Evolutionary conservation across 352 stramenopile genomes (phyloP).

Genomic region (Elongisporangium senticosum): DNA sequence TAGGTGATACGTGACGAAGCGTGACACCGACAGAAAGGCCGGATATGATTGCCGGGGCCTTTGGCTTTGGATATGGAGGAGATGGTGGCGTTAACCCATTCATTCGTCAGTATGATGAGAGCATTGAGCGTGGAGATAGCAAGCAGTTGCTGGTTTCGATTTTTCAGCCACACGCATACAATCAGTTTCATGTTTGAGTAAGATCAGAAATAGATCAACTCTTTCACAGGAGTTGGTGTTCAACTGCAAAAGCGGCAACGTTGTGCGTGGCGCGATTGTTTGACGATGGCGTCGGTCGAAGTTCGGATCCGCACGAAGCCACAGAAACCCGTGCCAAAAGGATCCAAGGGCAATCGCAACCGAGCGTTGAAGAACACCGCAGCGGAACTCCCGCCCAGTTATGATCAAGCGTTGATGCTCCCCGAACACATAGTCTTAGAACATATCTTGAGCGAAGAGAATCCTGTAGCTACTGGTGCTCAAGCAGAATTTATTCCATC

Average conservation of each 20-base stretch:
- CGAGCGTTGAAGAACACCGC: not conserved
- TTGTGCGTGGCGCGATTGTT: not conserved
- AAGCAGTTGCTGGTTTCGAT: not conserved
- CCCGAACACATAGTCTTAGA: constrained; percentile 1
- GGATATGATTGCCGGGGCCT: not conserved
- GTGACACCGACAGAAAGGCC: constrained; percentile 7
- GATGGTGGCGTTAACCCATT: not conserved
- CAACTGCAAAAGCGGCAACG: not conserved
- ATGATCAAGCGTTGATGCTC: constrained; percentile 36
- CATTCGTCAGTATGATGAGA: not conserved
- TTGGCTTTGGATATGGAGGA: not conserved
- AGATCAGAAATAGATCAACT: not conserved
- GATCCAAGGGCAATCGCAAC: constrained; percentile 1
- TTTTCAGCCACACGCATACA: not conserved
- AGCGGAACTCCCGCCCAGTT: constrained; percentile 19
- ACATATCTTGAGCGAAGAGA: not conserved
- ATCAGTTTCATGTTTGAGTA: not conserved
- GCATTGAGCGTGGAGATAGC: not conserved
- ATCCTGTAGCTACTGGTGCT: not conserved
- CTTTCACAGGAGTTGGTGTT: not conserved
- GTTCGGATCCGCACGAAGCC: constrained; percentile 23
- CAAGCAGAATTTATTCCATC: not conserved
- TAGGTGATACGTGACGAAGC: constrained; percentile 32
- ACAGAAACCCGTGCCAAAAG: not conserved
- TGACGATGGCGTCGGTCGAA: constrained; percentile 14